These are phyloP conservation scores for Nyssa sinensis DNA, from an alignment of 148 eudicot species.

Conservation along the genomic window DNA sequence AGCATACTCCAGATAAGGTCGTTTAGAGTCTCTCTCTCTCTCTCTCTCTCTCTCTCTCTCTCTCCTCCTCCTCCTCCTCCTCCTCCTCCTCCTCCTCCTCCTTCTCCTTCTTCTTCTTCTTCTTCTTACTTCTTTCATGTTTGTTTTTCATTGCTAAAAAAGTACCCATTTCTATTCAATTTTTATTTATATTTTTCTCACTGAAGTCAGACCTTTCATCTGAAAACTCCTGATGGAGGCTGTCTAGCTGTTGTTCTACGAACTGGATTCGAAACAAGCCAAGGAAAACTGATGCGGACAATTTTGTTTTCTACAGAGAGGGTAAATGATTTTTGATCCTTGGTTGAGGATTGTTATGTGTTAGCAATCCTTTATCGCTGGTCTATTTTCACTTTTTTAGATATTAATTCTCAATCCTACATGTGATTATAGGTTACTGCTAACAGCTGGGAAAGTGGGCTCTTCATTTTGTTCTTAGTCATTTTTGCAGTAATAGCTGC, in stretches of 20 bases:
- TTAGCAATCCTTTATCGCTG: background rate
- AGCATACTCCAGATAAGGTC: constrained; percentile 96
- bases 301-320: constrained; percentile 96
- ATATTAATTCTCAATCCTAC: constrained; percentile 14
- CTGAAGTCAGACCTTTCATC: constrained; percentile 51
- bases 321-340: constrained; percentile 42
- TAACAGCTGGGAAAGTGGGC: constrained; percentile 98
- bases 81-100: too few relatives aligned
- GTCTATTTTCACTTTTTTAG: background rate
- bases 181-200: constrained; percentile 6
- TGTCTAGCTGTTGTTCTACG: constrained; percentile 93
- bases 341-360: background rate
- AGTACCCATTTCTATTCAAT: background rate
- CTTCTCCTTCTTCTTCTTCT: too few relatives aligned
- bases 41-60: too few relatives aligned
- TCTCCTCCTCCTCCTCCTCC: too few relatives aligned
- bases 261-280: constrained; percentile 98
- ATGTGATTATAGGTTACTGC: constrained; percentile 74
- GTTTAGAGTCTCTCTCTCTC: too few relatives aligned
- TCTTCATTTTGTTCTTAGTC: constrained; percentile 92
- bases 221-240: constrained; percentile 97
- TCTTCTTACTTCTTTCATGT: background rate
- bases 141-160: background rate
- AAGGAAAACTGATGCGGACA: constrained; percentile 98
- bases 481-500: constrained; percentile 95